phyloP scores from a whole-genome alignment of 2,329 filamentous ascomycete genomes.

The Pseudogymnoascus sp. region DNA sequence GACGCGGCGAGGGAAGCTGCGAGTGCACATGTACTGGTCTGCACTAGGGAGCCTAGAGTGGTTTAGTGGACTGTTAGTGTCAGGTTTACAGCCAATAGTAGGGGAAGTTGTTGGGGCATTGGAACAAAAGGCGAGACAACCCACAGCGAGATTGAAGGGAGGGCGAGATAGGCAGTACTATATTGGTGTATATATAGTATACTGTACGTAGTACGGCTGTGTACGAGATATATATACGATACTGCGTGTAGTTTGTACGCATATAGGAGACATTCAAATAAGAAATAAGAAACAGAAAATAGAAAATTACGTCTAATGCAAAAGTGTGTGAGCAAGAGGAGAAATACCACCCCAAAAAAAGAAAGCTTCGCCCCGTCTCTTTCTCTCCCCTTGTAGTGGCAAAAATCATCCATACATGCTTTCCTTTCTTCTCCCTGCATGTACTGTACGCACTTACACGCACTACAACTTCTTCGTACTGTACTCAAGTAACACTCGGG shows the following conservation, averaged over 20 bases:
- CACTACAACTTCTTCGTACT: not conserved
- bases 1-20: not conserved
- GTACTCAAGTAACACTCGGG: not conserved
- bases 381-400: not conserved
- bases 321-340: not conserved
- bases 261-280: not conserved
- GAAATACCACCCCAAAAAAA: not conserved
- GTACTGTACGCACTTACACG: not conserved
- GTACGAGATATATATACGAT: not conserved
- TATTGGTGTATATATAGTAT: not conserved
- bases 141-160: not conserved
- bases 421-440: not conserved
- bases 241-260: not conserved
- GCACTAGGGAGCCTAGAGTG: not conserved
- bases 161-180: not conserved
- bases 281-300: not conserved
- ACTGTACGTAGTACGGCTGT: not conserved
- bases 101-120: not conserved
- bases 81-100: not conserved
- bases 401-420: not conserved
- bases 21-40: not conserved
- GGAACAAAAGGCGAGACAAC: not conserved
- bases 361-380: not conserved
- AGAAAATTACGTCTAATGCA: not conserved
- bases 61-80: not conserved